A percentile compares a stretch with the other conserved stretches of the same genome.
These are phyloP conservation scores for Mucor circinelloides DNA, from an alignment of 371 early-diverging fungal species.

Conservation along the genomic window DNA sequence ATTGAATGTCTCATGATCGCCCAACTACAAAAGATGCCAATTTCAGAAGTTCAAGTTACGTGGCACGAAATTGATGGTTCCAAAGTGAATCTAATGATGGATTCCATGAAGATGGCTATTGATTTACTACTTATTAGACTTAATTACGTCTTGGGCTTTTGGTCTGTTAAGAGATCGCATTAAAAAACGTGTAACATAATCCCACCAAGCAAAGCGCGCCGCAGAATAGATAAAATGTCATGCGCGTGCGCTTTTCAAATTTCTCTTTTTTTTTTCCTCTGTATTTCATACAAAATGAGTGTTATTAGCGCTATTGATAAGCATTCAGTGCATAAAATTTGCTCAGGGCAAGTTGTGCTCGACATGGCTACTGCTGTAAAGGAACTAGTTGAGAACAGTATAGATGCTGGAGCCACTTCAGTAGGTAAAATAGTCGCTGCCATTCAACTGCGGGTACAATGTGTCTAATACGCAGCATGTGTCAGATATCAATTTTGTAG, in stretches of 20 bases:
- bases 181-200: background rate
- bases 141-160: slow-evolving; percentile 84
- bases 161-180: slow-evolving; percentile 51
- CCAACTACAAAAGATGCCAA: slow-evolving; percentile 65
- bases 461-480: background rate
- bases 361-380: slow-evolving; percentile 88
- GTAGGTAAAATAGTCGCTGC: slow-evolving; percentile 59
- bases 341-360: slow-evolving; percentile 92
- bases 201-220: background rate
- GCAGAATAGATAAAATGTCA: background rate
- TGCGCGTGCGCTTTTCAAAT: background rate
- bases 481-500: slow-evolving; percentile 79
- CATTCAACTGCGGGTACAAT: background rate
- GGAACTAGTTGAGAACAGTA: slow-evolving; percentile 96
- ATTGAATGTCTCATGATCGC: slow-evolving; percentile 92
- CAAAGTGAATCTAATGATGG: slow-evolving; percentile 86
- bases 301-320: slow-evolving; percentile 45
- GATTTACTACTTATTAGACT: slow-evolving; percentile 87
- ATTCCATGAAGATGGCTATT: slow-evolving; percentile 87
- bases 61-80: slow-evolving; percentile 97
- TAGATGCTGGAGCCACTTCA: slow-evolving; percentile 90
- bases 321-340: slow-evolving; percentile 70
- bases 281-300: background rate
- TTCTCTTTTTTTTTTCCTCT: background rate
- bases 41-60: slow-evolving; percentile 87